A percentile compares a stretch with the other conserved stretches of the same genome.
Conservation (phyloP, 352 stramenopile genomes). For the Aphanomyces astaci region DNA sequence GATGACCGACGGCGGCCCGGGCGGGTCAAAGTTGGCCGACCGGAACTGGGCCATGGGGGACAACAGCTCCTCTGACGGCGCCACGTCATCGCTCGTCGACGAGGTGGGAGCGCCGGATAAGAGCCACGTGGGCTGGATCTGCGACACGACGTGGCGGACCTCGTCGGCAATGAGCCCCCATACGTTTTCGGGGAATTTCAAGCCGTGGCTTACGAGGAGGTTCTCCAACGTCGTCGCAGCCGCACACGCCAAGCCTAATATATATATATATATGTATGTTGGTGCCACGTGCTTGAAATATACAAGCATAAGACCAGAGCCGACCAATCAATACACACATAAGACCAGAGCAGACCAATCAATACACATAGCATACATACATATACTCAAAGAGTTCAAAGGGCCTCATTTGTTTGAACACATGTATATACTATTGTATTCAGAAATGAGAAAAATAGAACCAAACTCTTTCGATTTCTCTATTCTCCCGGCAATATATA, state of each 20-base stretch:
- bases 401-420: no score
- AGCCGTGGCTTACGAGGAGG: slow-evolving; percentile 60
- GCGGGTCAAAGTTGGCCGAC: slow-evolving; percentile 25
- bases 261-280: no score
- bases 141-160: slow-evolving; percentile 63
- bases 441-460: no score
- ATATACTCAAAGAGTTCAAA: no score
- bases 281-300: no score
- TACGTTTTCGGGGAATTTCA: slow-evolving; percentile 72
- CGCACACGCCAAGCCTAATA: slow-evolving; percentile 52
- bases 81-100: neutral
- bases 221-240: slow-evolving; percentile 50
- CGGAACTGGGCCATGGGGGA: slow-evolving; percentile 10
- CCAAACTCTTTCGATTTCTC: no score
- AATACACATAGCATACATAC: no score
- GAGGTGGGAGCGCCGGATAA: neutral
- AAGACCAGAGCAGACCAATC: neutral
- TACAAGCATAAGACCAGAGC: no score
- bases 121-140: slow-evolving; percentile 57
- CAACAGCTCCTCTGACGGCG: neutral
- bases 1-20: slow-evolving; percentile 46
- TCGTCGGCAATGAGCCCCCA: slow-evolving; percentile 77
- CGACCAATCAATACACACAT: no score
- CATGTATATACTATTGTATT: no score
- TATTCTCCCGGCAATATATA: no score